Percentiles rank a stretch among this genome's conserved stretches.
Conservation (phyloP, 225 moss, liverwort and hornwort species). For the Polytrichum formosum region DNA sequence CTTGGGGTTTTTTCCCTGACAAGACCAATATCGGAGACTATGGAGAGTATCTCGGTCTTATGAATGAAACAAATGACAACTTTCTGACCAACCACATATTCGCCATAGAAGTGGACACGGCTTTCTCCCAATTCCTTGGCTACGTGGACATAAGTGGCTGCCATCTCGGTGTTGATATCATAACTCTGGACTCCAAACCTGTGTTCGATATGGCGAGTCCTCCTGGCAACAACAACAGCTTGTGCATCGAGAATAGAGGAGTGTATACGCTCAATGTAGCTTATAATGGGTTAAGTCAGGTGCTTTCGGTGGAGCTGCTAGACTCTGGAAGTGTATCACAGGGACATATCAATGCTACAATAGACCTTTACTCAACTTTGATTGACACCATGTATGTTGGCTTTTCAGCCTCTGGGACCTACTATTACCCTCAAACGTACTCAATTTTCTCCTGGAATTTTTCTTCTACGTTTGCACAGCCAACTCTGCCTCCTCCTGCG, state of each 20-base stretch:
- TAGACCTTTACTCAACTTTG: slow-evolving; percentile 26
- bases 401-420: slow-evolving; percentile 9
- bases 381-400: slow-evolving; percentile 37
- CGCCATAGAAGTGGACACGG: slow-evolving; percentile 44
- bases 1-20: slow-evolving; percentile 32
- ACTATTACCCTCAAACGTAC: slow-evolving; percentile 4
- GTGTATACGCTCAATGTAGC: slow-evolving; percentile 19
- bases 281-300: slow-evolving; percentile 12
- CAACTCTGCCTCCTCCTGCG: not conserved
- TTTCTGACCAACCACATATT: slow-evolving; percentile 30
- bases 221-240: slow-evolving; percentile 8
- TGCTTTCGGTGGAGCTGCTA: slow-evolving; percentile 16
- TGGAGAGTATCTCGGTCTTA: slow-evolving; percentile 17
- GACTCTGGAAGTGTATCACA: slow-evolving; percentile 6
- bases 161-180: slow-evolving; percentile 41
- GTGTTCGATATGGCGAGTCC: slow-evolving; percentile 44
- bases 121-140: not conserved
- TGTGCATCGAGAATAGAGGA: slow-evolving; percentile 39
- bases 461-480: slow-evolving; percentile 14
- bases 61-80: slow-evolving; percentile 14
- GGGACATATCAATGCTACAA: slow-evolving; percentile 1
- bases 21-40: slow-evolving; percentile 2
- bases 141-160: slow-evolving; percentile 36
- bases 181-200: slow-evolving; percentile 38
- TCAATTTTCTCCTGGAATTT: slow-evolving; percentile 34